phyloP scores from a whole-genome alignment of 108 stramenopile species.

The Fragilariopsis cylindrus region DNA sequence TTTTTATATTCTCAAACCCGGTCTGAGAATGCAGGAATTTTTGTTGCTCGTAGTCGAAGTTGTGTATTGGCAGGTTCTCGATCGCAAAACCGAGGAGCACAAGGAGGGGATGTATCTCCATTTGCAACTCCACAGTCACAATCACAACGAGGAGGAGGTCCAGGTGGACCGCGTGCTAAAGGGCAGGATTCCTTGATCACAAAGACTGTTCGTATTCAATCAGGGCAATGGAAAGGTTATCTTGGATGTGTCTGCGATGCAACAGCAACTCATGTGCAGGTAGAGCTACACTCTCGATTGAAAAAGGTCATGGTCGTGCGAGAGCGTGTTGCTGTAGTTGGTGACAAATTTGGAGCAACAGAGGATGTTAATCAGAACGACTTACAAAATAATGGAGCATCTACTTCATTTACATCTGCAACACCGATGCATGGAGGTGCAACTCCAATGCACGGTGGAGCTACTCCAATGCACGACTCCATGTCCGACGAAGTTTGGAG shows the following conservation, averaged over 20 bases:
- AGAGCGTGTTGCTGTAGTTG: conserved; percentile 81
- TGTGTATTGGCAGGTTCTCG: conserved; percentile 78
- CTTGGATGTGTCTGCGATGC: conserved; percentile 85
- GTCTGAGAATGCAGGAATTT: conserved; percentile 86
- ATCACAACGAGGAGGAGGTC: conserved; percentile 47
- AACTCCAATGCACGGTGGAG: conserved; percentile 87
- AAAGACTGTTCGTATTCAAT: conserved; percentile 89
- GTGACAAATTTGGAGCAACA: conserved; percentile 90
- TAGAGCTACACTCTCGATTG: conserved; percentile 86
- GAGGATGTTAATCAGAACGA: conserved; percentile 51
- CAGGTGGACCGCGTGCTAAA: conserved; percentile 47
- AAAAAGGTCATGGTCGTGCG: conserved; percentile 91
- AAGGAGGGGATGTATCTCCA: conserved; percentile 56
- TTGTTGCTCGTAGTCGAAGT: conserved; percentile 86
- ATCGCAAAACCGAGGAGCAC: conserved; percentile 52
- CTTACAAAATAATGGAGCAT: conserved; percentile 30
- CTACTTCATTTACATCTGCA: conserved; percentile 55
- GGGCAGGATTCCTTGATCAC: conserved; percentile 80
- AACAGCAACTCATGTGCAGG: conserved; percentile 88
- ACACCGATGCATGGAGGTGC: conserved; percentile 91
- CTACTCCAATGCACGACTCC: conserved; percentile 80
- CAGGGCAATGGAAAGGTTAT: conserved; percentile 94
- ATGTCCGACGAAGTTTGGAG: conserved; percentile 84
- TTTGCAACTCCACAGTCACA: conserved; percentile 82
- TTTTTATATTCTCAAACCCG: conserved; percentile 89